Base-by-base conservation (phyloP, 257 asterid genomes). In the Osmanthus fragrans region DNA sequence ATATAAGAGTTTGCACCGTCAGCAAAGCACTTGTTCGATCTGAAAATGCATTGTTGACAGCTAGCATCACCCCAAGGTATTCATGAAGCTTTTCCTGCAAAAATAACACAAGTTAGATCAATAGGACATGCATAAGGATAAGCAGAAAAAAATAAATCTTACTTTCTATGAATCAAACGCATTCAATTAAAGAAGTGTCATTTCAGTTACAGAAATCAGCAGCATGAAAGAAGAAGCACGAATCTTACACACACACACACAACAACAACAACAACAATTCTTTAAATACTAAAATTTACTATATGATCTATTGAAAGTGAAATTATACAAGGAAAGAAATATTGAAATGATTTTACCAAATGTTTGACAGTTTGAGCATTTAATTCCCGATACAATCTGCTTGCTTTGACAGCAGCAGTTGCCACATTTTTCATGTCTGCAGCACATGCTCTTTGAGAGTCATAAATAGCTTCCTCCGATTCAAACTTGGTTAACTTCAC, bases 401-500 rank as follows among this genome's bases (percentile, higher is more conserved):
- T 92, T 45, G 99, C 97, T 87, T 96, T 96, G 36, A 96, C 99
- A 42, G 99, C 83, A 76, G 99, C 97, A 34, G 97, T 93, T 32
- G 99, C 99, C 83, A 93, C 94, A 71, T 89, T 92, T 88, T 96
- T 96, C 96, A 85, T 92, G 87, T 96, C 97, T 18, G 88, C 88
- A 78, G 97, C 92, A 66, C 96, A 84, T 34, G 87, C 79, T 89
- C 94, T 90, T 87, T 96, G 99, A 70, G 97, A 88, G 81, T 93
- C 97, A 82, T 81, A 88, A 82, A 86, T 82, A 73, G 96, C 92
- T 87, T 88, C 96, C 85, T 96, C 99, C 30, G 96, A 88, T 79
- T 96, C 99, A 86, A 96, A 92, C 84, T 93, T 96, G 73, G 97
- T 96, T 82, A 96, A 79, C 77, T 96, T 96, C 83, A 96, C 99